These are phyloP conservation scores for Glutinoglossum americanum DNA, from an alignment of 495 filamentous ascomycete species.

Conservation along the genomic window DNA sequence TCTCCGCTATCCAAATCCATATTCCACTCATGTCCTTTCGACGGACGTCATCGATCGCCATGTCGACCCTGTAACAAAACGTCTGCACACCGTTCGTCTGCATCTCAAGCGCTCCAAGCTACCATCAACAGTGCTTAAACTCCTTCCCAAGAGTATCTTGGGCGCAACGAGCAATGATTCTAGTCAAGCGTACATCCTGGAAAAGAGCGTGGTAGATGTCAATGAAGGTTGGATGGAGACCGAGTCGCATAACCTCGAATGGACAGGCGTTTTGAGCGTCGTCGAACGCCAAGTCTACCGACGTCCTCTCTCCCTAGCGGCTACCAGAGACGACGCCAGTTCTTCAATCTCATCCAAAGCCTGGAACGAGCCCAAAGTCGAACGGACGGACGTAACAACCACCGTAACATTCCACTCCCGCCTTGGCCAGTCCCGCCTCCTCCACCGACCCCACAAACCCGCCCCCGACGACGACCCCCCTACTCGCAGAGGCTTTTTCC, in stretches of 20 bases:
- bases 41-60: slow-evolving; percentile 83
- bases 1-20: slow-evolving; percentile 96
- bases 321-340: neutral
- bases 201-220: slow-evolving; percentile 75
- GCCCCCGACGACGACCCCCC: slow-evolving; percentile 28
- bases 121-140: slow-evolving; percentile 58
- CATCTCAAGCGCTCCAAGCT: slow-evolving; percentile 88
- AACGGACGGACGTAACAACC: slow-evolving; percentile 64
- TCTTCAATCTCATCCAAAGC: slow-evolving; percentile 8
- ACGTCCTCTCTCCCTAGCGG: slow-evolving; percentile 21
- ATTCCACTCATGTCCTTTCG: slow-evolving; percentile 81
- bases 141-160: slow-evolving; percentile 59
- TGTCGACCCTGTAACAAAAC: slow-evolving; percentile 58
- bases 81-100: slow-evolving; percentile 69
- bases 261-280: slow-evolving; percentile 43
- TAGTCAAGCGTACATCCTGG: slow-evolving; percentile 67
- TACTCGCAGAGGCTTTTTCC: slow-evolving; percentile 37
- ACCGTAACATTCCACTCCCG: slow-evolving; percentile 70
- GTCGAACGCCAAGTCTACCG: slow-evolving; percentile 69
- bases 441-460: slow-evolving; percentile 23
- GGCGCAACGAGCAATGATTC: slow-evolving; percentile 41
- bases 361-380: slow-evolving; percentile 22
- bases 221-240: slow-evolving; percentile 53
- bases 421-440: slow-evolving; percentile 49
- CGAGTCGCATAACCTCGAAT: slow-evolving; percentile 22